Evolutionary conservation across 2,329 filamentous ascomycete genomes (phyloP).

Genomic region (Aspergillus tanneri): DNA sequence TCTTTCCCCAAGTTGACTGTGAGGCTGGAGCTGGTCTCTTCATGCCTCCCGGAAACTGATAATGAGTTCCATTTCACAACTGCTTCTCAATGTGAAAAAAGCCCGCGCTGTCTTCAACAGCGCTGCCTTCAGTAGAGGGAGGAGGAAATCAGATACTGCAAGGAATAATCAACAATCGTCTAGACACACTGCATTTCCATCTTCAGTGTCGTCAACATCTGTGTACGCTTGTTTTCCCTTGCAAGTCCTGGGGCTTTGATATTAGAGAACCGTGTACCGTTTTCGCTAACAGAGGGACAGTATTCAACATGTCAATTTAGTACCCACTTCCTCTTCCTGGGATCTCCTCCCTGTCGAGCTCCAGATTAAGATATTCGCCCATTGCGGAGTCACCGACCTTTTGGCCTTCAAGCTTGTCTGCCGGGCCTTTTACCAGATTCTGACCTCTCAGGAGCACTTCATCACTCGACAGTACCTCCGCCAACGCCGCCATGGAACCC

Average conservation of each 20-base stretch:
- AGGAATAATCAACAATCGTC: slow-evolving; percentile 22
- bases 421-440: slow-evolving; percentile 37
- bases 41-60: slow-evolving; percentile 27
- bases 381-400: slow-evolving; percentile 41
- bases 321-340: slow-evolving; percentile 37
- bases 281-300: slow-evolving; percentile 18
- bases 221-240: slow-evolving; percentile 20
- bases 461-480: slow-evolving; percentile 45
- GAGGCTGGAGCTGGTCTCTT: slow-evolving; percentile 28
- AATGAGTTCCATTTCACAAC: slow-evolving; percentile 38
- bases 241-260: neutral
- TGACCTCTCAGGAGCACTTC: slow-evolving; percentile 39
- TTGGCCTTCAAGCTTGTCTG: slow-evolving; percentile 41
- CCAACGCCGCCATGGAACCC: slow-evolving; percentile 42
- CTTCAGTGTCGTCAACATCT: slow-evolving; percentile 24
- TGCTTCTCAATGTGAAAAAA: slow-evolving; percentile 33
- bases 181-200: slow-evolving; percentile 23
- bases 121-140: slow-evolving; percentile 30
- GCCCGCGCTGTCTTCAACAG: slow-evolving; percentile 34
- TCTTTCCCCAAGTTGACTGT: slow-evolving; percentile 8
- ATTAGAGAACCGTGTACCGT: neutral
- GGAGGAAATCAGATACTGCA: slow-evolving; percentile 29
- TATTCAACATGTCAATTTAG: slow-evolving; percentile 23
- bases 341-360: slow-evolving; percentile 43
- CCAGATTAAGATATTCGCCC: slow-evolving; percentile 42